Evolutionary conservation across 1,284 basidiomycete genomes (phyloP).

Genomic region (Rhodotorula sp.): DNA sequence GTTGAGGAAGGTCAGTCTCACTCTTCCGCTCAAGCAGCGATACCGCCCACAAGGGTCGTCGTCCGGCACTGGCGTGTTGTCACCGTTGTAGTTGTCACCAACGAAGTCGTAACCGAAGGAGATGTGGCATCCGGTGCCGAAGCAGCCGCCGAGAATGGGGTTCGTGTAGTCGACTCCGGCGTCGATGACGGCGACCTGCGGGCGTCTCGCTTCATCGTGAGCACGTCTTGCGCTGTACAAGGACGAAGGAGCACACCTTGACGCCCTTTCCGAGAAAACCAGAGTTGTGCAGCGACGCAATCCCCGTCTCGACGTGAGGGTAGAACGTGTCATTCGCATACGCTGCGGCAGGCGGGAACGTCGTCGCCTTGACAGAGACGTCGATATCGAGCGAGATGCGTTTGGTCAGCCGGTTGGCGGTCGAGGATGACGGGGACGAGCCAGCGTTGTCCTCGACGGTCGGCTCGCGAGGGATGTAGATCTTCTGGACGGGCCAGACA

Average conservation of each 20-base stretch:
- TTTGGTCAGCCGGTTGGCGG: neutral
- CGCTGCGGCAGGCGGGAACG: slow-evolving; percentile 54
- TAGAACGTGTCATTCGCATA: slow-evolving; percentile 60
- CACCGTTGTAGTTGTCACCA: slow-evolving; percentile 48
- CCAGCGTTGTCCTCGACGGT: neutral
- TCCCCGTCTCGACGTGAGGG: slow-evolving; percentile 60
- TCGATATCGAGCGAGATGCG: neutral
- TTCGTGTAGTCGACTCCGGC: slow-evolving; percentile 48
- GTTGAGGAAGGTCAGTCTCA: neutral
- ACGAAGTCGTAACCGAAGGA: slow-evolving; percentile 63
- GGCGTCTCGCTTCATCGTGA: too few relatives aligned
- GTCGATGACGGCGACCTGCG: slow-evolving; percentile 39
- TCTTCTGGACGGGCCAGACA: slow-evolving; percentile 13
- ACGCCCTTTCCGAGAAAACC: slow-evolving; percentile 35
- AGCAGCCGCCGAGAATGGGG: slow-evolving; percentile 64
- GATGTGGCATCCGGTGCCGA: slow-evolving; percentile 65
- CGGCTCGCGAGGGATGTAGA: neutral
- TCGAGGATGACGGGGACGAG: slow-evolving; percentile 33
- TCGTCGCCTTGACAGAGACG: slow-evolving; percentile 37
- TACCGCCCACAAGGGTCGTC: slow-evolving; percentile 38
- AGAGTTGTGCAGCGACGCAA: slow-evolving; percentile 56
- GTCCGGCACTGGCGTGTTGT: slow-evolving; percentile 47
- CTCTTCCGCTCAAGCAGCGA: neutral
- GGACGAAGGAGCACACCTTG: slow-evolving; percentile 18
- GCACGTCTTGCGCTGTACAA: too few relatives aligned